Evolutionary conservation across 768 basidiomycete genomes (phyloP).

Genomic region (Xerocomellus chrysenteron): DNA sequence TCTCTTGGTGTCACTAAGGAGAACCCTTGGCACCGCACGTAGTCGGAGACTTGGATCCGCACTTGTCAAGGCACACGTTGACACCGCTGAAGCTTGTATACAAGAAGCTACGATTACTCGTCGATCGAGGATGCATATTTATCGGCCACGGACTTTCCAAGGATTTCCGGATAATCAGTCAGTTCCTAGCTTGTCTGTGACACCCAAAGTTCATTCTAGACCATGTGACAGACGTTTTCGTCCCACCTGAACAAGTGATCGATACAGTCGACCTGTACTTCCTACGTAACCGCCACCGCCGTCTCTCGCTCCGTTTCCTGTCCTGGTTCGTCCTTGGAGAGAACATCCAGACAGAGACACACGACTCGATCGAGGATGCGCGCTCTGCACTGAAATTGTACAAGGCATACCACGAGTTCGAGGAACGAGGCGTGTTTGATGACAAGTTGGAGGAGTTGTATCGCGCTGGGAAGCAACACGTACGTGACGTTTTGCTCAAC

Average conservation of each 20-base stretch:
- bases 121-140: no score
- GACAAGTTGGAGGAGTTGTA: conserved; percentile 83
- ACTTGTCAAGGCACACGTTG: conserved; percentile 78
- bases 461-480: conserved; percentile 71
- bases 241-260: conserved; percentile 92
- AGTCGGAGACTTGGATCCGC: conserved; percentile 93
- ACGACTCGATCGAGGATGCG: conserved; percentile 79
- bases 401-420: conserved; percentile 69
- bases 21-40: not conserved
- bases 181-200: conserved; percentile 28
- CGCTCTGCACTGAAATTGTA: conserved; percentile 80
- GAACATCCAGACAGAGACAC: conserved; percentile 84
- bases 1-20: not conserved
- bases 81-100: conserved; percentile 82
- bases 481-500: conserved; percentile 34
- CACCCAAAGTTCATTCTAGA: not conserved
- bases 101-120: no score
- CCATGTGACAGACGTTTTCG: conserved; percentile 73
- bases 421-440: conserved; percentile 74
- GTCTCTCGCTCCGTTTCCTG: conserved; percentile 51
- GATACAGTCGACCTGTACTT: conserved; percentile 98
- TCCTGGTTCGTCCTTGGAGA: conserved; percentile 41
- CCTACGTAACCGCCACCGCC: conserved; percentile 54
- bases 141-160: no score
- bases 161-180: conserved; percentile 82